phyloP scores from a whole-genome alignment of 306 rosid species.

The Nissolia schottii region DNA sequence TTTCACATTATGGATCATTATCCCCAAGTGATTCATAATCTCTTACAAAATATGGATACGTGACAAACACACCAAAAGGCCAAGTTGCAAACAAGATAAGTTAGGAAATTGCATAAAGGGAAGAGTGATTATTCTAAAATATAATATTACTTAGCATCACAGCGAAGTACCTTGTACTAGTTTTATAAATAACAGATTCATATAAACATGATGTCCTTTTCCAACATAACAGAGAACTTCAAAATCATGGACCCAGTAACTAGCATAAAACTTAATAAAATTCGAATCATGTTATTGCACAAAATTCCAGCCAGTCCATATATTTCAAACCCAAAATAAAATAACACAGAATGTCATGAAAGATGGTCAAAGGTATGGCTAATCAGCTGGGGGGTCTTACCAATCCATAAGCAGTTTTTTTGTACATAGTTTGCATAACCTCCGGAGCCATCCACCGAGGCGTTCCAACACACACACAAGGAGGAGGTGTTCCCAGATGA shows the following conservation, averaged over 20 bases:
- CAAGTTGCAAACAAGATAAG: background rate
- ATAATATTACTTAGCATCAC: background rate
- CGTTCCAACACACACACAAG: constrained; percentile 86
- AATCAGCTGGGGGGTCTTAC: constrained; percentile 38
- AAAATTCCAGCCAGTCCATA: background rate
- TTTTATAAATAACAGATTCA: background rate
- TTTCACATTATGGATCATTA: background rate
- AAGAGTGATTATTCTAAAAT: background rate
- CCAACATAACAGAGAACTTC: background rate
- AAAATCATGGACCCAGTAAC: background rate
- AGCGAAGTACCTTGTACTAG: background rate
- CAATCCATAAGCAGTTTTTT: constrained; percentile 62
- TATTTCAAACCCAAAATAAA: background rate
- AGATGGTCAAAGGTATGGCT: background rate
- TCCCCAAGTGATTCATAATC: background rate
- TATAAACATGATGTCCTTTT: background rate
- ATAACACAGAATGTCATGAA: background rate
- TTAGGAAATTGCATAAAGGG: background rate
- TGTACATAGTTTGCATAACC: constrained; percentile 78
- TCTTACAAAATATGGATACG: background rate
- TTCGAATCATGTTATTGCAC: background rate
- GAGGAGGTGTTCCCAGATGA: constrained; percentile 75
- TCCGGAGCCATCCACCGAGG: constrained; percentile 99
- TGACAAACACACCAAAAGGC: background rate
- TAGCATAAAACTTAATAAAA: background rate